Percentiles rank a stretch among this genome's conserved stretches.
Evolutionary conservation across 106 monocot genomes (phyloP).

Genomic region (Dendrobium nobile): DNA sequence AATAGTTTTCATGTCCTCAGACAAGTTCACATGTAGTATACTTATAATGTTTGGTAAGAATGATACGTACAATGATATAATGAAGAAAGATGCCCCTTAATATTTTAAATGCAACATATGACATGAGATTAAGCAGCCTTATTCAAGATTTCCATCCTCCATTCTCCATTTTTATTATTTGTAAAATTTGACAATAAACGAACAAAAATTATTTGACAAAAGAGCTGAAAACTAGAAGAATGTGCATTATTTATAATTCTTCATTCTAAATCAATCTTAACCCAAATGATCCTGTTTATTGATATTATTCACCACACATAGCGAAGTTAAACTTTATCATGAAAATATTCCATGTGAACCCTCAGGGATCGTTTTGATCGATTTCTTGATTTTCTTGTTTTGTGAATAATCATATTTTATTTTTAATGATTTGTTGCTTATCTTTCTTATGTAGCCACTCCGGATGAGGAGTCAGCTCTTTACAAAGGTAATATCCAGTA

Average conservation of each 20-base stretch:
- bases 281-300: background rate
- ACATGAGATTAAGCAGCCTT: no score
- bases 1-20: background rate
- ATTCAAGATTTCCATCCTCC: background rate
- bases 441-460: slow-evolving; percentile 42
- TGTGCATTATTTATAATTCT: background rate
- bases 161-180: background rate
- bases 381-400: background rate
- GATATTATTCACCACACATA: no score
- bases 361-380: background rate
- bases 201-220: background rate
- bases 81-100: background rate
- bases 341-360: background rate
- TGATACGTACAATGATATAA: background rate
- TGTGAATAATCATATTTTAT: background rate
- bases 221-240: background rate
- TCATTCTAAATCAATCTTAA: background rate
- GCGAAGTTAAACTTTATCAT: no score
- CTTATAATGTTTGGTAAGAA: background rate
- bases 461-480: slow-evolving; percentile 50
- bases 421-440: background rate
- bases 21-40: background rate
- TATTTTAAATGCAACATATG: background rate
- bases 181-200: background rate
- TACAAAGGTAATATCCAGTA: slow-evolving; percentile 16